phyloP scores from a whole-genome alignment of 2,329 filamentous ascomycete genomes.

The Fusarium longipes region DNA sequence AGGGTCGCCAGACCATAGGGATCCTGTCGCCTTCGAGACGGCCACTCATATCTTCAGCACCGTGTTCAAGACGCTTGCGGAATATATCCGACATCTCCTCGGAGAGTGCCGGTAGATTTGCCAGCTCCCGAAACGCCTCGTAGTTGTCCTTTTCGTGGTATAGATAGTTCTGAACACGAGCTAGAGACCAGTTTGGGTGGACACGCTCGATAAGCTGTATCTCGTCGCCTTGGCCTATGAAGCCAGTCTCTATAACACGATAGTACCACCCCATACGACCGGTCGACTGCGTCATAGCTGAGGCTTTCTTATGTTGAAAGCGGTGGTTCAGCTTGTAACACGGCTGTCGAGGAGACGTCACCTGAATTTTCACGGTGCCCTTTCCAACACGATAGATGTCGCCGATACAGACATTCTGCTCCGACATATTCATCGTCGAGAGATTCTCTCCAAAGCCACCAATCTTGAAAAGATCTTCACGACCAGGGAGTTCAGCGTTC shows the following conservation, averaged over 20 bases:
- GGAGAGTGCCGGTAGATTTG: constrained; percentile 1
- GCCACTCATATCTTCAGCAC: constrained; percentile 23
- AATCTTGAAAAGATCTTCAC: constrained; percentile 25
- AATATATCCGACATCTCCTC: constrained; percentile 26
- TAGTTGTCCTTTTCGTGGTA: constrained; percentile 25
- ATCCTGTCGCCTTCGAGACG: constrained; percentile 20
- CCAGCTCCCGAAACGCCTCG: constrained; percentile 8
- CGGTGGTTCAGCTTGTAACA: constrained; percentile 40
- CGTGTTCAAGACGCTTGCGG: constrained; percentile 7
- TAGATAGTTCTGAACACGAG: constrained; percentile 17
- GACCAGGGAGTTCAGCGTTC: constrained; percentile 26
- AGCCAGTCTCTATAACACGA: constrained; percentile 23
- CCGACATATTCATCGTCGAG: constrained; percentile 23
- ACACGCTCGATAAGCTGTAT: constrained; percentile 20
- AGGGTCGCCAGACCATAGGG: constrained; percentile 19
- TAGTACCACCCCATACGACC: constrained; percentile 37
- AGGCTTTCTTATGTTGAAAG: constrained; percentile 35
- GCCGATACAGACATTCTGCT: constrained; percentile 37
- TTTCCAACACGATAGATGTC: constrained; percentile 25
- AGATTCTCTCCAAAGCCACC: constrained; percentile 38
- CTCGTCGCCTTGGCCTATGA: constrained; percentile 9
- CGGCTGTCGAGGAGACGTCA: constrained; percentile 33
- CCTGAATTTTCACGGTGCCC: constrained; percentile 23
- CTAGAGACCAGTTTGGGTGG: constrained; percentile 23
- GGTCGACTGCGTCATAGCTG: constrained; percentile 17